These are phyloP conservation scores for Schwanniomyces occidentalis DNA, from an alignment of 805 yeast genomes.

Conservation along the genomic window DNA sequence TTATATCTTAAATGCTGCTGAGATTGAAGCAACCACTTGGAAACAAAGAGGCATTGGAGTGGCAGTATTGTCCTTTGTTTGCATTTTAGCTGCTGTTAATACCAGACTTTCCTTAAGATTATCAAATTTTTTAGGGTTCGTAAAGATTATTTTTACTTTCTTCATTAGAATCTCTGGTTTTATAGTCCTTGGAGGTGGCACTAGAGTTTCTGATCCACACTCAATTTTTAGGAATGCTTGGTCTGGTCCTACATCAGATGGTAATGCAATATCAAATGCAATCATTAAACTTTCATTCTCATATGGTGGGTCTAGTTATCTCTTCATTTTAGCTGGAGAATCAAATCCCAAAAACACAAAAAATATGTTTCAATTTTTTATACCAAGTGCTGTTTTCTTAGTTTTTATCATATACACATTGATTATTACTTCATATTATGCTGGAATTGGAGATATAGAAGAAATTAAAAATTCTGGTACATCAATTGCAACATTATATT, in stretches of 20 bases:
- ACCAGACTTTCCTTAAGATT: constrained; percentile 30
- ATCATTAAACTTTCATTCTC: constrained; percentile 46
- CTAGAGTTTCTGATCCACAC: constrained; percentile 31
- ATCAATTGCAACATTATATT: constrained; percentile 29
- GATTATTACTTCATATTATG: constrained; percentile 33
- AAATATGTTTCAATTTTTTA: constrained; percentile 23
- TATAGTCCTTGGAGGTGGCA: constrained; percentile 37
- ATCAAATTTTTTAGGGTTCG: constrained; percentile 34
- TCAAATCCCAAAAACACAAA: constrained; percentile 25
- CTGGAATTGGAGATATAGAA: constrained; percentile 22
- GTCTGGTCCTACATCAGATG: constrained; percentile 41
- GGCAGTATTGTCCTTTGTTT: constrained; percentile 26
- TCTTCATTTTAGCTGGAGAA: constrained; percentile 37
- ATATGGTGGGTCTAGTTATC: constrained; percentile 42
- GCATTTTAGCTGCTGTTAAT: constrained; percentile 20
- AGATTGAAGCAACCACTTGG: constrained; percentile 29
- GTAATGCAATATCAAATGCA: constrained; percentile 43
- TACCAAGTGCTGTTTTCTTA: constrained; percentile 31
- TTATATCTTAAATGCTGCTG: constrained; percentile 35
- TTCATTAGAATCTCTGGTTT: constrained; percentile 36
- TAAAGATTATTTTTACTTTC: constrained; percentile 31
- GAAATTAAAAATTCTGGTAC: constrained; percentile 28
- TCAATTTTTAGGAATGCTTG: constrained; percentile 37
- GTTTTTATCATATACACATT: constrained; percentile 33
- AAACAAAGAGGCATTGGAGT: constrained; percentile 36